phyloP scores from a whole-genome alignment of 2,329 filamentous ascomycete species.

The Raffaelea albimanens region DNA sequence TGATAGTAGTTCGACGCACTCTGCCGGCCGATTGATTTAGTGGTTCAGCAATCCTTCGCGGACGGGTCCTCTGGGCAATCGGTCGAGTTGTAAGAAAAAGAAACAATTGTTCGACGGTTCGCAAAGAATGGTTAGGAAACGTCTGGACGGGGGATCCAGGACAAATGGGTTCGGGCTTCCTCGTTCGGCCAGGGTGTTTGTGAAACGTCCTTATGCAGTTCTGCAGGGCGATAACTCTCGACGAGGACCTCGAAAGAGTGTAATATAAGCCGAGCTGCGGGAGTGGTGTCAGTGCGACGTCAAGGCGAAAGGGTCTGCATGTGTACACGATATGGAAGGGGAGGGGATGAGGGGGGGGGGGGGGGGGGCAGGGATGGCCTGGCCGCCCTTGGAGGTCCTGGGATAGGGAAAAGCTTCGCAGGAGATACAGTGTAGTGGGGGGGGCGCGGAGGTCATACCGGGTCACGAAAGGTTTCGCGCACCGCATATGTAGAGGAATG shows the following conservation, averaged over 20 bases:
- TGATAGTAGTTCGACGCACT: background rate
- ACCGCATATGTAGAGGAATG: no score
- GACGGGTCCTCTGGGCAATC: background rate
- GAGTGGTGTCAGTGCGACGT: conserved; percentile 11
- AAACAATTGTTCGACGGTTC: no score
- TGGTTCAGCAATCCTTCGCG: no score
- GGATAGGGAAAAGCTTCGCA: no score
- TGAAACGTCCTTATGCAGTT: conserved; percentile 20
- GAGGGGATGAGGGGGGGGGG: no score
- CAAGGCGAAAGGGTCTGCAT: background rate
- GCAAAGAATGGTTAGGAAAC: no score
- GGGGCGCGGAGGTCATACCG: conserved; percentile 8
- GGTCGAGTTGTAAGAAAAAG: no score
- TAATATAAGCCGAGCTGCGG: background rate
- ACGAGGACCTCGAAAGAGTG: no score
- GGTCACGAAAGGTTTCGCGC: conserved; percentile 1
- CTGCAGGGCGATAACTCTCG: background rate
- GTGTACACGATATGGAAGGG: conserved; percentile 7
- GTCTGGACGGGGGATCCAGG: background rate
- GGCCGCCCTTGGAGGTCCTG: no score
- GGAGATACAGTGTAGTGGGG: background rate
- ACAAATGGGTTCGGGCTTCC: conserved; percentile 2
- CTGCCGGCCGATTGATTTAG: no score
- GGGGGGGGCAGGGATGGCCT: no score
- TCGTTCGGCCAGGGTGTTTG: conserved; percentile 8